Evolutionary conservation across 352 stramenopile genomes (phyloP).

Genomic region (Peronospora belbahrii): DNA sequence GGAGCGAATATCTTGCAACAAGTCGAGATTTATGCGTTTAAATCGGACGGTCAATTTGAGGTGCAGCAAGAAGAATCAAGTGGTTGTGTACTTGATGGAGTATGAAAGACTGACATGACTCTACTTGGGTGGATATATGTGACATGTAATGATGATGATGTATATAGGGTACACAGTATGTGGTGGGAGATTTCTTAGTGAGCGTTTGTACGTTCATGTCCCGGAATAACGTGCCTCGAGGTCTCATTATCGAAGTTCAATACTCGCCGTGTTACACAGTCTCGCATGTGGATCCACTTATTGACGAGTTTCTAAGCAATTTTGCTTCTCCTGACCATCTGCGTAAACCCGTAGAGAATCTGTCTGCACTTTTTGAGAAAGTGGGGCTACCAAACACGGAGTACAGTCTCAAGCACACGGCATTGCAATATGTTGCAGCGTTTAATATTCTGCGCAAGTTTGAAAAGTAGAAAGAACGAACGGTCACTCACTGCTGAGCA

Average conservation of each 20-base stretch:
- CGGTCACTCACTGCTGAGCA: no score
- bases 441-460: conserved; percentile 85
- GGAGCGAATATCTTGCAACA: conserved; percentile 82
- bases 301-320: conserved; percentile 76
- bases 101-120: not conserved
- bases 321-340: conserved; percentile 59
- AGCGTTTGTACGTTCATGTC: conserved; percentile 86
- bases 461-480: conserved; percentile 41
- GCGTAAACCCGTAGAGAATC: conserved; percentile 67
- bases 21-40: conserved; percentile 86
- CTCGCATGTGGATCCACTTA: conserved; percentile 64
- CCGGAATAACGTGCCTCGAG: conserved; percentile 69
- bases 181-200: conserved; percentile 79
- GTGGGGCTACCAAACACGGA: conserved; percentile 53
- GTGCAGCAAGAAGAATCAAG: conserved; percentile 12
- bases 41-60: conserved; percentile 84
- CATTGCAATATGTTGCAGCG: conserved; percentile 79
- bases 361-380: conserved; percentile 64
- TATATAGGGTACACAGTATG: conserved; percentile 61
- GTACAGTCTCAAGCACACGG: conserved; percentile 85
- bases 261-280: conserved; percentile 79
- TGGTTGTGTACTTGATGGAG: not conserved
- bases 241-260: conserved; percentile 78
- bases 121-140: no score
- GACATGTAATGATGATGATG: no score